These are phyloP conservation scores for Aspergillus quadricinctus DNA, from an alignment of 2,329 filamentous ascomycete species.

Conservation along the genomic window DNA sequence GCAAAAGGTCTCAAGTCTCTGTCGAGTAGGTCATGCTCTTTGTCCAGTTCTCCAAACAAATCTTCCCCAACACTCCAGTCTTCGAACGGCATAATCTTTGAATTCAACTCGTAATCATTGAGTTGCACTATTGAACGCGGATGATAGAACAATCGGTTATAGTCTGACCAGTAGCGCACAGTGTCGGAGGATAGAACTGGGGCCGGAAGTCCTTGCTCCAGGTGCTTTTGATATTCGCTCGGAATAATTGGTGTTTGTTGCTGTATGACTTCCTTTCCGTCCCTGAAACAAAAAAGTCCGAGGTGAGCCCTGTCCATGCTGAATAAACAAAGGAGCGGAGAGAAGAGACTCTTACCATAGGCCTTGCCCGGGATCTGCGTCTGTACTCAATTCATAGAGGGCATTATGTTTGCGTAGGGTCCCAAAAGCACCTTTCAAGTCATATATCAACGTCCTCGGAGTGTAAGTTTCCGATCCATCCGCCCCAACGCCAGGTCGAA, in stretches of 20 bases:
- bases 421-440: conserved; percentile 90
- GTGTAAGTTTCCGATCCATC: conserved; percentile 90
- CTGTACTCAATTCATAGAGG: conserved; percentile 63
- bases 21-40: conserved; percentile 81
- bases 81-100: conserved; percentile 75
- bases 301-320: neutral
- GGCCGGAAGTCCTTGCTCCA: conserved; percentile 65
- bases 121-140: conserved; percentile 82
- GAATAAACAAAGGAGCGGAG: neutral
- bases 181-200: conserved; percentile 62
- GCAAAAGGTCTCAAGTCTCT: conserved; percentile 83
- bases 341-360: conserved; percentile 39
- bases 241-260: conserved; percentile 62
- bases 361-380: conserved; percentile 32
- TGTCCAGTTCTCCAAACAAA: conserved; percentile 67
- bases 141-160: conserved; percentile 87
- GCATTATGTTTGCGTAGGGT: conserved; percentile 82
- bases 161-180: conserved; percentile 97
- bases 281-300: conserved; percentile 44
- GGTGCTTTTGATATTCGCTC: conserved; percentile 71
- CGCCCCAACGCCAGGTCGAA: conserved; percentile 73
- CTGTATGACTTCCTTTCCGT: conserved; percentile 64
- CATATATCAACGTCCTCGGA: conserved; percentile 87
- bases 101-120: conserved; percentile 80
- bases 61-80: conserved; percentile 70